Evolutionary conservation across 2,329 filamentous ascomycete genomes (phyloP).

Genomic region (Exutisphaerella laricina): DNA sequence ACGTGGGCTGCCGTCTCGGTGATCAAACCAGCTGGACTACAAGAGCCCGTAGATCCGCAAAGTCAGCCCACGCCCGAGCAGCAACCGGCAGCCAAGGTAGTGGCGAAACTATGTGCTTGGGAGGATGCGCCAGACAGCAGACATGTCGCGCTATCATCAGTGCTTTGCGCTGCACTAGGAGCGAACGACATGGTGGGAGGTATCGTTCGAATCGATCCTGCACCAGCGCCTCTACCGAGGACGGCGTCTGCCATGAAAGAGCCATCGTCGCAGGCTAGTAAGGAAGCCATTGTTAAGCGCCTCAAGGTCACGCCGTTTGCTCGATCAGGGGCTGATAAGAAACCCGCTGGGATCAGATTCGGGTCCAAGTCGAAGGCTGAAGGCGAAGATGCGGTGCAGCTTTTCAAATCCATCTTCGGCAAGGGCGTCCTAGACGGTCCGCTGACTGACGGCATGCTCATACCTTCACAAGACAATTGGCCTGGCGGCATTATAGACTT

Average conservation of each 20-base stretch:
- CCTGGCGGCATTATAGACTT: slow-evolving; percentile 80
- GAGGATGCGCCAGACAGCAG: slow-evolving; percentile 78
- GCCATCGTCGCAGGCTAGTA: slow-evolving; percentile 33
- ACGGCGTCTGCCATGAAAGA: slow-evolving; percentile 47
- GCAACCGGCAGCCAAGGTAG: slow-evolving; percentile 58
- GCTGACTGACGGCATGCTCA: slow-evolving; percentile 78
- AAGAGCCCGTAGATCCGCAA: slow-evolving; percentile 66
- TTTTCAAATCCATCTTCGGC: slow-evolving; percentile 66
- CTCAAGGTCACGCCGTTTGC: slow-evolving; percentile 80
- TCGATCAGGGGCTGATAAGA: slow-evolving; percentile 49
- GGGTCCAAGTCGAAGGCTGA: slow-evolving; percentile 82
- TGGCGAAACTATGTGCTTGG: slow-evolving; percentile 74
- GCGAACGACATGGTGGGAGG: slow-evolving; percentile 73
- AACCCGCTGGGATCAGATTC: slow-evolving; percentile 65
- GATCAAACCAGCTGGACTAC: slow-evolving; percentile 73
- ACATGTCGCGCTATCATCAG: slow-evolving; percentile 70
- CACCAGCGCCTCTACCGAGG: slow-evolving; percentile 64
- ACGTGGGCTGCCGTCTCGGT: slow-evolving; percentile 78
- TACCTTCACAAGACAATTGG: slow-evolving; percentile 65
- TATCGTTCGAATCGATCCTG: slow-evolving; percentile 79
- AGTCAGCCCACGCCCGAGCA: slow-evolving; percentile 58
- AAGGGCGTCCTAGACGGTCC: slow-evolving; percentile 71
- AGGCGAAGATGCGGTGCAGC: slow-evolving; percentile 68
- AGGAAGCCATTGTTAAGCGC: slow-evolving; percentile 51
- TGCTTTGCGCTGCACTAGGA: slow-evolving; percentile 68